A percentile compares a stretch with the other conserved stretches of the same genome.
phyloP scores from a whole-genome alignment of 176 grass and related monocot species.

The Cenchrus fungigraminus region DNA sequence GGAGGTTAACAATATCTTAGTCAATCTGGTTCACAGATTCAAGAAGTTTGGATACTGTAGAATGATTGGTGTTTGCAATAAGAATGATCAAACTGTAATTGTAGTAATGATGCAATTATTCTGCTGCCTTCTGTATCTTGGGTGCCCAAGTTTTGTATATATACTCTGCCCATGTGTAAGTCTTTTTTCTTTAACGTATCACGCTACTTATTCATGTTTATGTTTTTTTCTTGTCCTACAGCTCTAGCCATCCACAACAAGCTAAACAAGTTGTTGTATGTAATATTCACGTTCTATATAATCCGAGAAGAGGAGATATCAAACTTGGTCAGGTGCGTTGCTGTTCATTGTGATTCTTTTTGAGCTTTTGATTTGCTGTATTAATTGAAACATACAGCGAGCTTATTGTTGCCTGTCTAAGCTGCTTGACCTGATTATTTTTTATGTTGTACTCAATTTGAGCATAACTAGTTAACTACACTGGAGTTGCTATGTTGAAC shows the following conservation, averaged over 20 bases:
- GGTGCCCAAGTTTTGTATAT: neutral
- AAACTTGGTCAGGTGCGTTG: constrained; percentile 88
- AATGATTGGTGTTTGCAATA: neutral
- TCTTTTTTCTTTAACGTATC: neutral
- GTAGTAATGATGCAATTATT: constrained; percentile 9
- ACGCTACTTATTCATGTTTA: constrained; percentile 33
- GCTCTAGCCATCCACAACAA: constrained; percentile 48
- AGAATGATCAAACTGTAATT: neutral
- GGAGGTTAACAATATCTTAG: neutral
- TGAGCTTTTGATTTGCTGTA: constrained; percentile 16
- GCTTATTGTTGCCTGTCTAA: neutral
- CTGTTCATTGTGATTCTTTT: constrained; percentile 20
- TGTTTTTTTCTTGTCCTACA: constrained; percentile 37
- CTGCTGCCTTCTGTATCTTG: constrained; percentile 20
- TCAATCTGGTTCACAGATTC: neutral
- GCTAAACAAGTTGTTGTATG: constrained; percentile 76
- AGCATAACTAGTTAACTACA: neutral
- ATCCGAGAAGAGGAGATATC: constrained; percentile 95
- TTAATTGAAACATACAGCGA: neutral
- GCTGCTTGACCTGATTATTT: constrained; percentile 17
- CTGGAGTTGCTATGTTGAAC: neutral
- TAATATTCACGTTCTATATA: constrained; percentile 95
- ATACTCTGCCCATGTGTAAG: neutral
- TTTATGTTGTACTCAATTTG: constrained; percentile 10
- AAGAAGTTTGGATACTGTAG: neutral